Base-by-base conservation (phyloP, 305 asterid genomes). In the Withania somnifera region DNA sequence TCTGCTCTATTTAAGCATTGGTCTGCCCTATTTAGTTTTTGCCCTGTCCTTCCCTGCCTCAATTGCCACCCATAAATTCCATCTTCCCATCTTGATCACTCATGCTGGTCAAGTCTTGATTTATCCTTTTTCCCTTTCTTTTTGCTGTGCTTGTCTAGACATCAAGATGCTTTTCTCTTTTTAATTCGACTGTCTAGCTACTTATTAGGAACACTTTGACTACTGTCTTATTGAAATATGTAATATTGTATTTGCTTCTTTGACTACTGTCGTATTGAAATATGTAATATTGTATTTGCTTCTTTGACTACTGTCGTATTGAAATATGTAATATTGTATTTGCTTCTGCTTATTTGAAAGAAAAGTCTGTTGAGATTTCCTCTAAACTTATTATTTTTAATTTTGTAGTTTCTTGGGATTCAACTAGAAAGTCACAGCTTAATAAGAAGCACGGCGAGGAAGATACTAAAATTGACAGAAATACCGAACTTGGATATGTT, bases 381-480 rank as follows among this genome's bases (percentile, higher is more conserved):
- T 81, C 79, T 82, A 57, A 54, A 82, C 32, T 22, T 80, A 38
- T 61, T 69, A 78, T 78, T 78, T 86, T 67, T 81, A 28, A 67
- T 76, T 58, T 80, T 92, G 94, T 94, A 96, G 99, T 90, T 94
- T 71, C 87, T 92, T 50, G 89, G 92, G 84, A 84, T 93, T 73
- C 85, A 93, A 80, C 83, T 84, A 56, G 98, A 96, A 80, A 86
- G 79, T 83, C 86, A 83, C 61, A 47, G 86, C 82, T 88, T 83
- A 88, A 85, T 93, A 86, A 91, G 99, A 88, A 90, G 92, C 84
- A 91, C 89, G 60, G 92, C 86, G 15, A 89, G 98, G 92, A 90
- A 84, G 84, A 76, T 87, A 76, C 89, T 96, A 87, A 86, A 82
- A 63, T 86, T 88, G 53, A 91, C 87, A 73, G 91, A 88, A 88